Evolutionary conservation across 768 basidiomycete genomes (phyloP).

Genomic region (Lactarius trivialis): DNA sequence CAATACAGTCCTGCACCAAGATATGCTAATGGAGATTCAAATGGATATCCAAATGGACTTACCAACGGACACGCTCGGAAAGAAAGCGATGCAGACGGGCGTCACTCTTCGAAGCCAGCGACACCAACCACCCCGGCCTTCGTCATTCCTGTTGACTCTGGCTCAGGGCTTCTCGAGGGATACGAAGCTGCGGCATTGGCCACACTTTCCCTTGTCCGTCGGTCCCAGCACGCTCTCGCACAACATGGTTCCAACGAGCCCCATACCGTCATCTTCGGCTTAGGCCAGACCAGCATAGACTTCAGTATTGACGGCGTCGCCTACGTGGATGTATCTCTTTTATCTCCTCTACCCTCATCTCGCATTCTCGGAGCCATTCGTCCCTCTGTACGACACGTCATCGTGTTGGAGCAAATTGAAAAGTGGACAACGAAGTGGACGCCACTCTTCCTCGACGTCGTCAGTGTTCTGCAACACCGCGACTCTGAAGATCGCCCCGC

Average conservation of each 20-base stretch:
- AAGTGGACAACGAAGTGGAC: slow-evolving; percentile 79
- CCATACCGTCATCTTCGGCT: slow-evolving; percentile 60
- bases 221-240: slow-evolving; percentile 51
- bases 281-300: slow-evolving; percentile 47
- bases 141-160: slow-evolving; percentile 24
- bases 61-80: slow-evolving; percentile 31
- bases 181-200: slow-evolving; percentile 67
- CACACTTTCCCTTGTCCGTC: slow-evolving; percentile 54
- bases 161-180: slow-evolving; percentile 39
- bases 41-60: slow-evolving; percentile 32
- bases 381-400: slow-evolving; percentile 51
- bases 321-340: slow-evolving; percentile 58
- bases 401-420: slow-evolving; percentile 78
- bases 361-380: slow-evolving; percentile 57
- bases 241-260: slow-evolving; percentile 48
- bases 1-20: slow-evolving; percentile 3
- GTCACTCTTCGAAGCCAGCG: slow-evolving; percentile 14
- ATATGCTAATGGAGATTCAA: slow-evolving; percentile 22
- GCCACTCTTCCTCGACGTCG: slow-evolving; percentile 77
- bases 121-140: slow-evolving; percentile 20
- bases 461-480: slow-evolving; percentile 61
- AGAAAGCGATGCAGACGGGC: slow-evolving; percentile 27
- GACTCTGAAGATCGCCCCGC: slow-evolving; percentile 42
- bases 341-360: slow-evolving; percentile 59
- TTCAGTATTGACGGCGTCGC: slow-evolving; percentile 50